phyloP scores from a whole-genome alignment of 768 basidiomycete genomes.

The Lentinula sp. region DNA sequence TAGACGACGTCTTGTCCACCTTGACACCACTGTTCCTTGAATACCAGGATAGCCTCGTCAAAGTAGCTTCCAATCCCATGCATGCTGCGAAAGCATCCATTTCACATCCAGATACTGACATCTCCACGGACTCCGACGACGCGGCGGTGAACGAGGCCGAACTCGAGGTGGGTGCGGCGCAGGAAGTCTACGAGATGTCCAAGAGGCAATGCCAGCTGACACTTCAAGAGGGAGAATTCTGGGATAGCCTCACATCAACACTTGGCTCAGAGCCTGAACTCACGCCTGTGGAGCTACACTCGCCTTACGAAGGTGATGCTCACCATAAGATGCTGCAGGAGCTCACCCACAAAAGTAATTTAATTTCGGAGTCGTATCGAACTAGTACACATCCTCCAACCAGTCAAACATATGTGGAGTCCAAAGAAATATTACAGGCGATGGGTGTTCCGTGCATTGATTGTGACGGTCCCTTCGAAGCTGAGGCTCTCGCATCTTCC shows the following conservation, averaged over 20 bases:
- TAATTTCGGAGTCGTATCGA: constrained; percentile 60
- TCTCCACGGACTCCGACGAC: constrained; percentile 8
- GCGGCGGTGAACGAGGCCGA: background rate
- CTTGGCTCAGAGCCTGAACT: background rate
- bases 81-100: constrained; percentile 9
- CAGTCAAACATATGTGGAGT: constrained; percentile 59
- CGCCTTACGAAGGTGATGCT: background rate
- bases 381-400: constrained; percentile 61
- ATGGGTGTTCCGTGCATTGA: constrained; percentile 85
- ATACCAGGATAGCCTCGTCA: constrained; percentile 41
- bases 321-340: constrained; percentile 8
- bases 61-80: constrained; percentile 33
- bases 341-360: constrained; percentile 45
- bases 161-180: constrained; percentile 26
- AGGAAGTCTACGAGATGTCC: constrained; percentile 45
- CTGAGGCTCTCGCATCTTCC: constrained; percentile 79
- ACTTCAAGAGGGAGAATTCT: constrained; percentile 55
- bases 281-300: background rate
- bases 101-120: background rate
- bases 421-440: constrained; percentile 58
- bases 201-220: constrained; percentile 57
- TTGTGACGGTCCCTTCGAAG: constrained; percentile 66
- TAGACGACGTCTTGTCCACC: constrained; percentile 20
- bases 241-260: constrained; percentile 37
- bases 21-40: constrained; percentile 44